These are phyloP conservation scores for Phoma sp. DNA, from an alignment of 2,329 filamentous ascomycete genomes.

Conservation along the genomic window DNA sequence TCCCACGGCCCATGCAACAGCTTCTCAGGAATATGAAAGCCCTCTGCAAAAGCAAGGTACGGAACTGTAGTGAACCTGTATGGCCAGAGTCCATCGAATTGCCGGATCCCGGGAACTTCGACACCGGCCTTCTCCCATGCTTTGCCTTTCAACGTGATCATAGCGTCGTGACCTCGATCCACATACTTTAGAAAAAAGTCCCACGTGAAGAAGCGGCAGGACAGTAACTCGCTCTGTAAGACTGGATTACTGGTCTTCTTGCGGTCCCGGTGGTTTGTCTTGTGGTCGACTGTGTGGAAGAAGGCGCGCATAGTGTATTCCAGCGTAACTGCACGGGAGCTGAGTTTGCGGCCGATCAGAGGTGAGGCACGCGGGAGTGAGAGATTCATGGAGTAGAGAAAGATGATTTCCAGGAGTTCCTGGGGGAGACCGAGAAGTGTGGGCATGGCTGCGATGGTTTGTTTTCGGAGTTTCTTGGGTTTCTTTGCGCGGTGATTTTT, in stretches of 20 bases:
- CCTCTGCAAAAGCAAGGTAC: constrained; percentile 42
- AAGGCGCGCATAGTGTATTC: constrained; percentile 44
- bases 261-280: constrained; percentile 31
- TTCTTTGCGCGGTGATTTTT: constrained; percentile 21
- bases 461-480: constrained; percentile 20
- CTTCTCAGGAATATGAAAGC: constrained; percentile 45
- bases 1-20: constrained; percentile 47
- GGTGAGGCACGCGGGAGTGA: constrained; percentile 42
- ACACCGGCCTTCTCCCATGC: constrained; percentile 42
- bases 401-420: constrained; percentile 47
- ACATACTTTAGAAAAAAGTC: constrained; percentile 46
- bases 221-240: constrained; percentile 40
- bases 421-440: constrained; percentile 44
- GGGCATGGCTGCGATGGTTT: constrained; percentile 35
- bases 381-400: constrained; percentile 47
- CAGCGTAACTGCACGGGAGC: constrained; percentile 36
- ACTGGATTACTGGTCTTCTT: constrained; percentile 26
- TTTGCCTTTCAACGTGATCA: constrained; percentile 38
- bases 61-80: constrained; percentile 41
- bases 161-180: constrained; percentile 36
- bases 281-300: constrained; percentile 45
- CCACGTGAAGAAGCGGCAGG: constrained; percentile 48
- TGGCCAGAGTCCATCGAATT: constrained; percentile 42
- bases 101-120: constrained; percentile 28
- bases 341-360: constrained; percentile 41